A percentile compares a stretch with the other conserved stretches of the same genome.
phyloP scores from a whole-genome alignment of 176 grass and related monocot genomes.

The Phoenix dactylifera region DNA sequence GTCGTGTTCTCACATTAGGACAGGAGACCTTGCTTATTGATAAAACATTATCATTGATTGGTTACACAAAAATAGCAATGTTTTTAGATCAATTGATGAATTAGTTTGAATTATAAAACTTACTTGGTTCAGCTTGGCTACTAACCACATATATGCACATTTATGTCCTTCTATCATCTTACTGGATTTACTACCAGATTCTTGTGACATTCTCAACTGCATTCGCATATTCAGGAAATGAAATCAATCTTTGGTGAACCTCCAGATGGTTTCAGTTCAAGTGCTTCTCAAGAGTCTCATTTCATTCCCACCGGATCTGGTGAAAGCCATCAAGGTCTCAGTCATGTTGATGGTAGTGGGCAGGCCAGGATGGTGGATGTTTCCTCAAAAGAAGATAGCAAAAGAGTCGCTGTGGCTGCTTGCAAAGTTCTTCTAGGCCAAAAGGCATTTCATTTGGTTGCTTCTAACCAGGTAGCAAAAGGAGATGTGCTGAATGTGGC shows the following conservation, averaged over 20 bases:
- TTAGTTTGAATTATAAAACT: too few relatives aligned
- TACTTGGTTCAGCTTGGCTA: too few relatives aligned
- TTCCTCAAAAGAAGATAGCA: conserved; percentile 61
- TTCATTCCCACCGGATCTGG: background rate
- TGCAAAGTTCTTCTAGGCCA: conserved; percentile 72
- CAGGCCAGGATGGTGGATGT: conserved; percentile 90
- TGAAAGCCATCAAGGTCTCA: conserved; percentile 26
- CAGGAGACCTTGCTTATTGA: too few relatives aligned
- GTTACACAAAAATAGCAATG: too few relatives aligned
- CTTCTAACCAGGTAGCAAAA: conserved; percentile 91
- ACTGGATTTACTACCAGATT: conserved; percentile 5
- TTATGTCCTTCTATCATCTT: background rate
- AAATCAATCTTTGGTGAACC: conserved; percentile 74
- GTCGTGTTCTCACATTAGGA: too few relatives aligned
- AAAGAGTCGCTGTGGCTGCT: conserved; percentile 59
- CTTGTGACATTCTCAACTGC: background rate
- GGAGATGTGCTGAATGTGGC: conserved; percentile 89
- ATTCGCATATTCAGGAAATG: conserved; percentile 56
- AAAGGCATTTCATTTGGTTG: conserved; percentile 68
- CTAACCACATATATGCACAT: background rate
- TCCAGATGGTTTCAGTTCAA: conserved; percentile 52
- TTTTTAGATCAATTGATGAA: too few relatives aligned
- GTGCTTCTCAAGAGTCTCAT: conserved; percentile 26
- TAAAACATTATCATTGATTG: too few relatives aligned
- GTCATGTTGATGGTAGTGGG: conserved; percentile 60